These are phyloP conservation scores for Golubevia sp. DNA, from an alignment of 1,284 basidiomycete genomes.

Conservation along the genomic window DNA sequence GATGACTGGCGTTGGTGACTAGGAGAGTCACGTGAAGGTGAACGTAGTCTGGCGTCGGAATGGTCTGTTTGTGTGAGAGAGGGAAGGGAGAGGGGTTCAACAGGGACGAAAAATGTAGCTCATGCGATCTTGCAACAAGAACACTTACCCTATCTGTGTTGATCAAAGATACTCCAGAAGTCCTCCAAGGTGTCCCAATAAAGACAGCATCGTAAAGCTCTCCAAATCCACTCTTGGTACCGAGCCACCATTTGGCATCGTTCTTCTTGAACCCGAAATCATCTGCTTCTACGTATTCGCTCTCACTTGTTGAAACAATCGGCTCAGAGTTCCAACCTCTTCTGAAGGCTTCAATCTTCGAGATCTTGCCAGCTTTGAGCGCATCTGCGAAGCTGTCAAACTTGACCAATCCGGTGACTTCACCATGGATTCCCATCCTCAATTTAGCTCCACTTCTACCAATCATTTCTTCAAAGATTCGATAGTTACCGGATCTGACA, in stretches of 20 bases:
- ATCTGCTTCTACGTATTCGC: not conserved
- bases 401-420: conserved; percentile 49
- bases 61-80: too few species aligned
- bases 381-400: conserved; percentile 10
- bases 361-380: conserved; percentile 14
- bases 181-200: conserved; percentile 53
- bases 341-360: not conserved
- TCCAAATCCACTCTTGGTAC: conserved; percentile 40
- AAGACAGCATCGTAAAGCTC: conserved; percentile 49
- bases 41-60: conserved; percentile 76
- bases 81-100: too few species aligned
- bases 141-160: conserved; percentile 25
- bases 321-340: not conserved
- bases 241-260: conserved; percentile 40
- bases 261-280: not conserved
- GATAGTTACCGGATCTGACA: conserved; percentile 81
- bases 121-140: conserved; percentile 66
- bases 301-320: too few species aligned
- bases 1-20: conserved; percentile 72
- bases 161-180: conserved; percentile 46
- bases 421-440: conserved; percentile 28
- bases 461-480: conserved; percentile 82
- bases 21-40: conserved; percentile 86
- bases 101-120: conserved; percentile 56
- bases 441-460: conserved; percentile 68